phyloP scores from a whole-genome alignment of 2,329 filamentous ascomycete species.

The Pyrenophora seminiperda region DNA sequence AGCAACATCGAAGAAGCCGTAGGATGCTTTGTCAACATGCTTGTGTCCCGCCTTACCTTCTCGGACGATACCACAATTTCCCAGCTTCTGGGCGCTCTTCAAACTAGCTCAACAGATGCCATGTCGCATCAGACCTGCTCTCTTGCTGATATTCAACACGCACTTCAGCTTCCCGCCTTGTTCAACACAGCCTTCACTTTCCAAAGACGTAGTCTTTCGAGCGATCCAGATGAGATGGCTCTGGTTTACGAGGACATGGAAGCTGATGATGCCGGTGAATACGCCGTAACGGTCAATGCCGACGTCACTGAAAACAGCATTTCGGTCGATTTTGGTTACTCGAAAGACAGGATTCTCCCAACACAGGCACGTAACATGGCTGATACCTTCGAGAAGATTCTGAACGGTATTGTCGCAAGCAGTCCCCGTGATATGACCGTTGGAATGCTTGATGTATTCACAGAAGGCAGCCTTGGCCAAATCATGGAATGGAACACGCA shows the following conservation, averaged over 20 bases:
- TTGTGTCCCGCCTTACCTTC: conserved; percentile 56
- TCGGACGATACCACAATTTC: conserved; percentile 42
- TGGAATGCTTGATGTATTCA: conserved; percentile 32
- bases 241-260: conserved; percentile 42
- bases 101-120: conserved; percentile 54
- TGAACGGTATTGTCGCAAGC: conserved; percentile 25
- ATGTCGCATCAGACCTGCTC: conserved; percentile 59
- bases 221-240: conserved; percentile 32
- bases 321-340: conserved; percentile 41
- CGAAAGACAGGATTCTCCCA: conserved; percentile 35
- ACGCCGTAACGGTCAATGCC: conserved; percentile 43
- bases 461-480: conserved; percentile 28
- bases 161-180: conserved; percentile 39
- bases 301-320: conserved; percentile 39
- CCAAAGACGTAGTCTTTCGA: conserved; percentile 35
- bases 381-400: conserved; percentile 38
- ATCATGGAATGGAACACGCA: conserved; percentile 38
- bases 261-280: conserved; percentile 45
- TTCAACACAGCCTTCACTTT: conserved; percentile 49
- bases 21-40: conserved; percentile 62
- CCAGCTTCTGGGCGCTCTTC: conserved; percentile 52
- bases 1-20: conserved; percentile 55
- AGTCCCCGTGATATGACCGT: conserved; percentile 26
- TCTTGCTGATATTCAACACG: conserved; percentile 46
- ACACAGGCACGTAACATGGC: conserved; percentile 38